Base-by-base conservation (phyloP, 768 basidiomycete species). In the Rhodotorula babjevae region DNA sequence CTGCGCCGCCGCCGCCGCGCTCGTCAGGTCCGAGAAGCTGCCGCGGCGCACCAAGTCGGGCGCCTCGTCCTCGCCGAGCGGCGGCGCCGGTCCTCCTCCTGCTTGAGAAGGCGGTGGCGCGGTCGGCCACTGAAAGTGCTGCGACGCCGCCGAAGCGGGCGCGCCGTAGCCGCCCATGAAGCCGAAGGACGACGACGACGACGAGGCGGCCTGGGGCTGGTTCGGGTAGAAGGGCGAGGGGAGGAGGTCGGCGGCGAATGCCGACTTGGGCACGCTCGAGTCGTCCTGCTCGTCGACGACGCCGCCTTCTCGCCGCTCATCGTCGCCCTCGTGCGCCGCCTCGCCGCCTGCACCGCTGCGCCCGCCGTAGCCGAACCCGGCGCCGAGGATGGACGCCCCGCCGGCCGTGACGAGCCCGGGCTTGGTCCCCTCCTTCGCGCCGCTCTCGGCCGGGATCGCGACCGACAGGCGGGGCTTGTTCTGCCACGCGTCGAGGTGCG, bases 211-310 rank as follows among this genome's bases (percentile, higher is more conserved):
- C 18, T 19, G 44, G 21, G 11, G 2, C 25, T 2, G 42, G 50
- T 57, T 44, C 46, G 67, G 67, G 68, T 63, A 72, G 68, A 76
- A 76, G 1, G 65, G 63, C 4, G 74, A 72, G 8, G 74, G 68
- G 14, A 76, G 62, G 18, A 76, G 57, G 53, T 76, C 71, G 25
- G 65, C 52, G 10, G 74, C 74, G 58, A 66, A 75, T 6, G 70
- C 70, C 2, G 68, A 65, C n/a, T 49, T 42, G 67, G 71, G 63
- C 4, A 29, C 7, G 23, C 8, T 23, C 14, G 29, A 9, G 25
- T 23, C 23, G 23, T 52, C 50, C 25, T 25, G 23, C 50, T 52
- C 50, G 50, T 0, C n/a, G 16, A 0, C 16, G 11, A n/a, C 57
- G 53, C n/a, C 50, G 52, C 67, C 63, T 29, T 29, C 40, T 46